These are phyloP conservation scores for Leccinum solheimii DNA, from an alignment of 1,284 basidiomycete genomes.

Conservation along the genomic window DNA sequence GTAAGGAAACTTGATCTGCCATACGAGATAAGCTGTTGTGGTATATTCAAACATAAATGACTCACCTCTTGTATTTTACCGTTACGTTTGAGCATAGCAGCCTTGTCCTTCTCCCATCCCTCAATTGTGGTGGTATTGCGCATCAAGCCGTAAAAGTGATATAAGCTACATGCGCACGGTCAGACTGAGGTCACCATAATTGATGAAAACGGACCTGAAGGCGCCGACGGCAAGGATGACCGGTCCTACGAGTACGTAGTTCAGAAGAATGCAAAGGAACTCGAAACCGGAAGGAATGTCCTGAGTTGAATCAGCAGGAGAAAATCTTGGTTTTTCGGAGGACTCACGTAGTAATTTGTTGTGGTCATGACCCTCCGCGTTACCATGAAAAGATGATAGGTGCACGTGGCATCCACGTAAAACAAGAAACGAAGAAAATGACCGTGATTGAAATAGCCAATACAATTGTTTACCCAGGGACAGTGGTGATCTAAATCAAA, in stretches of 20 bases:
- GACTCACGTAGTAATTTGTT: constrained; percentile 57
- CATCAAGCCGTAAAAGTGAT: constrained; percentile 82
- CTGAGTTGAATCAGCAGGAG: constrained; percentile 41
- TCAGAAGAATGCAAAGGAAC: constrained; percentile 83
- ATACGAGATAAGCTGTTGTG: constrained; percentile 7
- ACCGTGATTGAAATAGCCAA: constrained; percentile 87
- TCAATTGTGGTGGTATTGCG: constrained; percentile 96
- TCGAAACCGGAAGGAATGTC: constrained; percentile 69
- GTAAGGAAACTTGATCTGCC: constrained; percentile 89
- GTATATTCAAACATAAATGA: constrained; percentile 4
- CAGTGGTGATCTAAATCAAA: constrained; percentile 80
- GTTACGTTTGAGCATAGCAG: constrained; percentile 78
- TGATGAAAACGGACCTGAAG: constrained; percentile 60
- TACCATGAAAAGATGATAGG: constrained; percentile 82
- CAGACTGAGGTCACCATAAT: background rate
- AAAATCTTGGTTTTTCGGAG: background rate
- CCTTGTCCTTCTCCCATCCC: constrained; percentile 97
- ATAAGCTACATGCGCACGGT: constrained; percentile 53
- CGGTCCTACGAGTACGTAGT: constrained; percentile 84
- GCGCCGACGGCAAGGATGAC: constrained; percentile 84
- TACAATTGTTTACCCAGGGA: constrained; percentile 88
- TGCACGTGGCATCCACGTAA: constrained; percentile 86
- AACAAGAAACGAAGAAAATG: constrained; percentile 93
- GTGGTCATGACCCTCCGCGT: constrained; percentile 60
- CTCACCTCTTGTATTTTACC: constrained; percentile 84